These are phyloP conservation scores for Xylaria sp. DNA, from an alignment of 2,329 filamentous ascomycete genomes.

Conservation along the genomic window DNA sequence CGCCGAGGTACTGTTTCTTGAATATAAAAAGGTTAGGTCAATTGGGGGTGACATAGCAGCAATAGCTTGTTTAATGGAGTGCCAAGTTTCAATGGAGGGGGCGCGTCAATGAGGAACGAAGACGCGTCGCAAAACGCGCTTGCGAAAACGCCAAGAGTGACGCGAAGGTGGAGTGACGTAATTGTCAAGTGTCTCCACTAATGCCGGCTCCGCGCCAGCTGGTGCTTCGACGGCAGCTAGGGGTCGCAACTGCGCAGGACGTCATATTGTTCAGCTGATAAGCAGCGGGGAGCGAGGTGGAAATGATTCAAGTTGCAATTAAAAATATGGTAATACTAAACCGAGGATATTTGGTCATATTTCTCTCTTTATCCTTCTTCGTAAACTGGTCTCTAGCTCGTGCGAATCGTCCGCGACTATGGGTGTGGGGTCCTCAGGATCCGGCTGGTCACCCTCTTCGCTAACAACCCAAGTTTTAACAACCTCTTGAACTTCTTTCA, in stretches of 20 bases:
- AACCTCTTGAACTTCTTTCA: conserved; percentile 71
- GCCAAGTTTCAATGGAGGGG: conserved; percentile 18
- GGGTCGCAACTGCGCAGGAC: too few species aligned
- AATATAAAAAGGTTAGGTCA: not conserved
- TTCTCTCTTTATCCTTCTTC: conserved; percentile 25
- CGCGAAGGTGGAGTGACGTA: conserved; percentile 32
- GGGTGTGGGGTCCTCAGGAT: conserved; percentile 21
- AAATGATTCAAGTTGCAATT: too few species aligned
- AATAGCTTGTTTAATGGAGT: not conserved
- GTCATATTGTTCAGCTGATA: too few species aligned
- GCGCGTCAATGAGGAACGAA: conserved; percentile 26
- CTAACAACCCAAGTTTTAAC: conserved; percentile 73
- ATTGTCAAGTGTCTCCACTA: not conserved
- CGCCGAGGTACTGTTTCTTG: not conserved
- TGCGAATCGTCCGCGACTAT: conserved; percentile 7
- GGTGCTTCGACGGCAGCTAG: too few species aligned
- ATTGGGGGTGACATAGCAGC: not conserved
- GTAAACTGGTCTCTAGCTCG: conserved; percentile 27
- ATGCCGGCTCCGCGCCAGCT: not conserved
- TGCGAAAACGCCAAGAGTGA: not conserved
- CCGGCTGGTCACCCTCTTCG: conserved; percentile 36
- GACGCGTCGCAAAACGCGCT: conserved; percentile 29
- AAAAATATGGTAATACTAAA: not conserved
- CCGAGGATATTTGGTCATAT: not conserved
- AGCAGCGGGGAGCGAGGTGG: too few species aligned